Evolutionary conservation across 306 rosid genomes (phyloP).

Genomic region (Prunus mira): DNA sequence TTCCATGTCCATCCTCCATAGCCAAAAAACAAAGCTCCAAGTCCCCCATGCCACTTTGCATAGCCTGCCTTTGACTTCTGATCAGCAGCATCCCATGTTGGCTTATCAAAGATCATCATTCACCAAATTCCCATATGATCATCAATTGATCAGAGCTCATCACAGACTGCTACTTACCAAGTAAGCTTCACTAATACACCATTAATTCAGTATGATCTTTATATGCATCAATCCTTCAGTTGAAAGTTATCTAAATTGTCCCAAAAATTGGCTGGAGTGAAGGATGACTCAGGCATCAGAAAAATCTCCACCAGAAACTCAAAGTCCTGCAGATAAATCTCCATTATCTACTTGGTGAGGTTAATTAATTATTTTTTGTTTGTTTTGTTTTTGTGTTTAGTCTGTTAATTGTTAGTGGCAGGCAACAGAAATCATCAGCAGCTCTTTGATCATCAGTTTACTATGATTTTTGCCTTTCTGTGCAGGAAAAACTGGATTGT

Average conservation of each 20-base stretch:
- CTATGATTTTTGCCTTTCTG: background rate
- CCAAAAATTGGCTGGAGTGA: background rate
- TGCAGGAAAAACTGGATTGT: slow-evolving; percentile 13
- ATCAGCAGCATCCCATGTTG: background rate
- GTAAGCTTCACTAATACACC: background rate
- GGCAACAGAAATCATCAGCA: background rate
- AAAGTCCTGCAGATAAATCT: background rate
- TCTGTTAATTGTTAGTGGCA: background rate
- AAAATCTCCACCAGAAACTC: slow-evolving; percentile 1
- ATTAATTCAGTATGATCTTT: background rate
- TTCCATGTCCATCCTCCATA: background rate
- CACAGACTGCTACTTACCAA: background rate
- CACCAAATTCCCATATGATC: background rate
- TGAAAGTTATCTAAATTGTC: background rate
- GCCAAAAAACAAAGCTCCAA: slow-evolving; percentile 1
- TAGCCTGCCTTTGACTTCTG: background rate
- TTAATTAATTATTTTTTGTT: background rate
- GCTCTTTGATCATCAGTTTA: background rate
- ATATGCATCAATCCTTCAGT: background rate
- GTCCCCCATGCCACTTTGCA: background rate
- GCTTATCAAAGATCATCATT: background rate
- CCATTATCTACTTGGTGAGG: background rate
- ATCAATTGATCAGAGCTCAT: background rate
- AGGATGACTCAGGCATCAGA: background rate
- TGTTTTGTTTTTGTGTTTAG: background rate